These are phyloP conservation scores for Pontederia paniculata DNA, from an alignment of 176 grass and related monocot species.

Conservation along the genomic window DNA sequence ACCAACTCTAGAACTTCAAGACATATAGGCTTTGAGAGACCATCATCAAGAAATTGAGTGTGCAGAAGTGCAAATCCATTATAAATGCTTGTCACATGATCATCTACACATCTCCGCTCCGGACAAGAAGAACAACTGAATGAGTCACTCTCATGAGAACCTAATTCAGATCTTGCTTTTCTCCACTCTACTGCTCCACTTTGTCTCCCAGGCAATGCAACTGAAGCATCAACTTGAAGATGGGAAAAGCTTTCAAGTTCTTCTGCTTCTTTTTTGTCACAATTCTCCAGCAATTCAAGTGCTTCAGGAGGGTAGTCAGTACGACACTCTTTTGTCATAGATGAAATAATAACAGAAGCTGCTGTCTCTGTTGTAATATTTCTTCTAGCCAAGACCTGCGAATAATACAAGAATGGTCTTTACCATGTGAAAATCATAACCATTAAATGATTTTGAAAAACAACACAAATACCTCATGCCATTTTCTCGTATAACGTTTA, in stretches of 20 bases:
- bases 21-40: conserved; percentile 33
- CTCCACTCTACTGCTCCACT: conserved; percentile 92
- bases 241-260: conserved; percentile 59
- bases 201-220: conserved; percentile 88
- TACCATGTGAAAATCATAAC: conserved; percentile 1
- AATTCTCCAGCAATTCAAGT: conserved; percentile 28
- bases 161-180: conserved; percentile 60
- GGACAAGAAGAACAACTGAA: conserved; percentile 61
- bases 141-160: conserved; percentile 34
- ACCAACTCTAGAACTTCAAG: conserved; percentile 34
- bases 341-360: conserved; percentile 42
- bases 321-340: conserved; percentile 56
- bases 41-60: conserved; percentile 33
- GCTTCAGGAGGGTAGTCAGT: conserved; percentile 44
- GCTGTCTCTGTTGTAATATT: conserved; percentile 58
- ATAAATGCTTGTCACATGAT: conserved; percentile 77
- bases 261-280: conserved; percentile 67
- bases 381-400: conserved; percentile 74
- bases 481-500: conserved; percentile 90
- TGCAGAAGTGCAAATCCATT: conserved; percentile 50
- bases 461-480: conserved; percentile 54
- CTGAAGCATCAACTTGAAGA: conserved; percentile 37
- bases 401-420: conserved; percentile 8
- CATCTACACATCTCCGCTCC: conserved; percentile 68
- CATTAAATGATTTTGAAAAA: not conserved